Evolutionary conservation across 2,329 filamentous ascomycete genomes (phyloP).

Genomic region (Xylariaceae sp.): DNA sequence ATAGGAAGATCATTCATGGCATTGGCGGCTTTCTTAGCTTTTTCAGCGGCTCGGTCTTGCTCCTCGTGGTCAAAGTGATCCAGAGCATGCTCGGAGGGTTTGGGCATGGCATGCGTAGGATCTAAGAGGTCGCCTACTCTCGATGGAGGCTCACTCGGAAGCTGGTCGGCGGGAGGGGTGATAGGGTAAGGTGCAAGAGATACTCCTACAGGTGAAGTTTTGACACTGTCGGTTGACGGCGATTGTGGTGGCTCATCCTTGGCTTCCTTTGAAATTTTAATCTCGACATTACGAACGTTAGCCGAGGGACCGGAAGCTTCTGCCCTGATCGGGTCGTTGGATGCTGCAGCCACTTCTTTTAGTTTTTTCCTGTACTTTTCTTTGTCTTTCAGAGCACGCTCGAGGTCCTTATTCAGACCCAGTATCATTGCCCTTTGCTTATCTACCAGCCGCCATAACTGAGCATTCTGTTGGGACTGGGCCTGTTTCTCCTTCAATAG

Average conservation of each 20-base stretch:
- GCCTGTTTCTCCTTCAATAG: constrained; percentile 89
- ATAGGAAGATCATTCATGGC: constrained; percentile 47
- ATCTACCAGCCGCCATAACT: constrained; percentile 92
- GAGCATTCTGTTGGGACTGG: constrained; percentile 81
- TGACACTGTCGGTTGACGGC: constrained; percentile 45
- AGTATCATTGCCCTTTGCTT: constrained; percentile 94
- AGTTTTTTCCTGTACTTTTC: constrained; percentile 88
- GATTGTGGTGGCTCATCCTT: constrained; percentile 41
- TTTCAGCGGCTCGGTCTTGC: constrained; percentile 45
- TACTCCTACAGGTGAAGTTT: constrained; percentile 57
- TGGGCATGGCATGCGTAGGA: constrained; percentile 57
- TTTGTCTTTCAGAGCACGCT: constrained; percentile 87
- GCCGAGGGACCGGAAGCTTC: constrained; percentile 19
- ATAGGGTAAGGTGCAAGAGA: constrained; percentile 61
- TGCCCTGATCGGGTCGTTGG: constrained; percentile 23
- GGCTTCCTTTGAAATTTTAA: constrained; percentile 28
- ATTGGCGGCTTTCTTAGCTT: constrained; percentile 43
- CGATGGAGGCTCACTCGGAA: constrained; percentile 36
- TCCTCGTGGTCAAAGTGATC: constrained; percentile 54
- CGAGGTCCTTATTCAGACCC: constrained; percentile 90
- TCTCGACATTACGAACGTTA: constrained; percentile 23
- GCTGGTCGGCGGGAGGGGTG: constrained; percentile 56
- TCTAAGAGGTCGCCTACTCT: constrained; percentile 50
- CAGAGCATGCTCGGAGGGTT: constrained; percentile 55
- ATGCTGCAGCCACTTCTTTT: constrained; percentile 62